phyloP scores from a whole-genome alignment of 2,329 filamentous ascomycete genomes.

The Diaporthe aspalathi region DNA sequence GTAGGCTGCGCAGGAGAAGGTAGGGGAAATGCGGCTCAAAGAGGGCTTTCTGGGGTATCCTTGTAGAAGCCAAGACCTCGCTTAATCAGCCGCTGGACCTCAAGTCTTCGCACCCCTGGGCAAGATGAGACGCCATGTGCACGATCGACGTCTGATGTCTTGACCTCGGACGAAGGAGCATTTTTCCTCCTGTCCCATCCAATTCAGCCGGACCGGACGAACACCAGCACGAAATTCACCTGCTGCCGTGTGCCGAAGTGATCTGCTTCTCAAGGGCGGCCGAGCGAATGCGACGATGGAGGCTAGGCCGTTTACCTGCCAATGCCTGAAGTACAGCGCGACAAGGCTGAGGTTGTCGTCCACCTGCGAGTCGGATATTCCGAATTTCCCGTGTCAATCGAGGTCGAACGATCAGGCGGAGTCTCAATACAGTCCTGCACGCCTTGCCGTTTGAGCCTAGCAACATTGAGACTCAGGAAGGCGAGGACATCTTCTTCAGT shows the following conservation, averaged over 20 bases:
- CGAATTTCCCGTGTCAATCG: neutral
- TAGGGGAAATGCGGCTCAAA: conserved; percentile 26
- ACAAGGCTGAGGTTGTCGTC: neutral
- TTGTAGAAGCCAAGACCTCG: conserved; percentile 7
- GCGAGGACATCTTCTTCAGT: neutral
- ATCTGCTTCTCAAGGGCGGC: neutral
- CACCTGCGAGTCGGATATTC: neutral
- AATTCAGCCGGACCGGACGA: conserved; percentile 30
- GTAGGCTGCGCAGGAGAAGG: neutral
- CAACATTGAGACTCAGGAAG: neutral
- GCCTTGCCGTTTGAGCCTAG: neutral
- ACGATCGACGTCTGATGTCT: conserved; percentile 38
- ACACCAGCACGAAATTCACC: neutral
- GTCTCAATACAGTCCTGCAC: neutral
- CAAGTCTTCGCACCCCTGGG: neutral
- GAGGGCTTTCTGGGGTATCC: conserved; percentile 5
- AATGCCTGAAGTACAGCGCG: neutral
- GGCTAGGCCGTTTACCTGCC: neutral
- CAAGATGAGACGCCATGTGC: conserved; percentile 32
- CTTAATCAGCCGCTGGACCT: conserved; percentile 32
- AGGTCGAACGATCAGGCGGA: neutral
- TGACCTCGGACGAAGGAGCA: conserved; percentile 20
- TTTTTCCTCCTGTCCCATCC: conserved; percentile 12
- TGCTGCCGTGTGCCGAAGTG: neutral
- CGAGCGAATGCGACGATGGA: conserved; percentile 22